Evolutionary conservation across 208 protist genomes (phyloP).

Genomic region (Trypanosoma mega): DNA sequence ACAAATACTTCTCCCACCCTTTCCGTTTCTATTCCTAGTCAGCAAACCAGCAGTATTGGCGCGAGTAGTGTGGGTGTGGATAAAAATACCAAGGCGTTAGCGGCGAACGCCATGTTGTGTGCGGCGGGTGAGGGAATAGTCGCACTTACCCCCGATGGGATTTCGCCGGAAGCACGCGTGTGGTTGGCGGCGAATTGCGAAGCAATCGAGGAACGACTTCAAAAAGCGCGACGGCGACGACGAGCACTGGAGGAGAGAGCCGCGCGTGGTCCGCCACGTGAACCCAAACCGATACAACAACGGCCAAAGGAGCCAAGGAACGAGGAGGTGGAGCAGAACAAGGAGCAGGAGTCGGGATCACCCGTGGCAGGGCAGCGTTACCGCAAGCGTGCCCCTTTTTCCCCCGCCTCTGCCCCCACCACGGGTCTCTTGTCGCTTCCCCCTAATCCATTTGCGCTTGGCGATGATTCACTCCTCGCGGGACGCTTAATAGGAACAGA

Average conservation of each 20-base stretch:
- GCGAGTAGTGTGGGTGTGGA: too few species aligned
- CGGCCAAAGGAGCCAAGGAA: neutral
- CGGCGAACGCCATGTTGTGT: too few species aligned
- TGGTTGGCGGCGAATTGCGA: conserved; percentile 15
- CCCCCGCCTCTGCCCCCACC: neutral
- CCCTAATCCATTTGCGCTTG: neutral
- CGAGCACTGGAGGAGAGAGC: conserved; percentile 2
- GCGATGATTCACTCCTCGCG: too few species aligned
- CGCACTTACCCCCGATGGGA: conserved; percentile 6
- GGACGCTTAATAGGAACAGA: conserved; percentile 11
- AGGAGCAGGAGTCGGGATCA: neutral
- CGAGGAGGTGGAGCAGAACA: neutral
- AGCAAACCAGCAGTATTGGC: too few species aligned
- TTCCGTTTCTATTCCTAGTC: too few species aligned
- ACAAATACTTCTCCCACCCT: too few species aligned
- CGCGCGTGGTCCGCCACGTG: neutral
- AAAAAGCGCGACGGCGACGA: conserved; percentile 1
- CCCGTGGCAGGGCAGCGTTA: conserved; percentile 13
- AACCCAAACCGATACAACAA: neutral
- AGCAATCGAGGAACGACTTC: conserved; percentile 15
- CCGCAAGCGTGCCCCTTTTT: conserved; percentile 14
- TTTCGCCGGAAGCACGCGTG: conserved; percentile 7
- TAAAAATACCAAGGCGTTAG: too few species aligned
- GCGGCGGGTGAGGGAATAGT: neutral
- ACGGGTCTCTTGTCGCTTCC: neutral